Evolutionary conservation across 805 yeast species (phyloP).

Genomic region (Tetrapisispora nanseiensis): DNA sequence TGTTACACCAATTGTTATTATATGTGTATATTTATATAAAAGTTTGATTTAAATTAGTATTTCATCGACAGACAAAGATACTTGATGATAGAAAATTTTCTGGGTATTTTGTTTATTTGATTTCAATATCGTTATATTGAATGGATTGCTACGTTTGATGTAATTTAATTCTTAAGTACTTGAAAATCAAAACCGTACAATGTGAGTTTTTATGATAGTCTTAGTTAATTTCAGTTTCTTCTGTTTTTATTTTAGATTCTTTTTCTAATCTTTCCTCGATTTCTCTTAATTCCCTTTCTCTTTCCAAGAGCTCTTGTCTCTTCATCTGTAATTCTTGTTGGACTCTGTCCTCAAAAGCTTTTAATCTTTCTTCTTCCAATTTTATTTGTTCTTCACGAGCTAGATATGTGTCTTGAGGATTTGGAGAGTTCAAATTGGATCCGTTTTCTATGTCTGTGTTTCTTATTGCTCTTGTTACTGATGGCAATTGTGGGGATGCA

Average conservation of each 20-base stretch:
- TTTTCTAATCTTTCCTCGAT: slow-evolving; percentile 61
- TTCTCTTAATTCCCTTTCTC: slow-evolving; percentile 78
- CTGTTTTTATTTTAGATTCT: slow-evolving; percentile 34
- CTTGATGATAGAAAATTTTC: too few relatives aligned
- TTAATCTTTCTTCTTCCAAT: slow-evolving; percentile 79
- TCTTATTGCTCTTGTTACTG: slow-evolving; percentile 3
- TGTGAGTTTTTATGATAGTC: too few relatives aligned
- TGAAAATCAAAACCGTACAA: too few relatives aligned
- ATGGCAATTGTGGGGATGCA: slow-evolving; percentile 4
- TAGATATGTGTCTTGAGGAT: slow-evolving; percentile 34
- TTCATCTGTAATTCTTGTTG: slow-evolving; percentile 77
- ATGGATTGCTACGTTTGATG: too few relatives aligned
- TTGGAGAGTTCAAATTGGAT: neutral
- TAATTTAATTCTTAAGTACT: too few relatives aligned
- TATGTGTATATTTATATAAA: too few relatives aligned
- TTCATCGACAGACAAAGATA: too few relatives aligned
- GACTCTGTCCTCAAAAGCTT: slow-evolving; percentile 77
- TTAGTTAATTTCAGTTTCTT: neutral
- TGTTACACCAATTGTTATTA: too few relatives aligned
- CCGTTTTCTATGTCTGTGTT: neutral
- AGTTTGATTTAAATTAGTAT: too few relatives aligned
- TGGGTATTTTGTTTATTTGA: too few relatives aligned
- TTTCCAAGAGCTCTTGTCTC: slow-evolving; percentile 70
- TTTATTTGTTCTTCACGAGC: slow-evolving; percentile 84
- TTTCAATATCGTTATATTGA: too few relatives aligned